phyloP scores from a whole-genome alignment of 768 basidiomycete species.

The Russula dissimulans region DNA sequence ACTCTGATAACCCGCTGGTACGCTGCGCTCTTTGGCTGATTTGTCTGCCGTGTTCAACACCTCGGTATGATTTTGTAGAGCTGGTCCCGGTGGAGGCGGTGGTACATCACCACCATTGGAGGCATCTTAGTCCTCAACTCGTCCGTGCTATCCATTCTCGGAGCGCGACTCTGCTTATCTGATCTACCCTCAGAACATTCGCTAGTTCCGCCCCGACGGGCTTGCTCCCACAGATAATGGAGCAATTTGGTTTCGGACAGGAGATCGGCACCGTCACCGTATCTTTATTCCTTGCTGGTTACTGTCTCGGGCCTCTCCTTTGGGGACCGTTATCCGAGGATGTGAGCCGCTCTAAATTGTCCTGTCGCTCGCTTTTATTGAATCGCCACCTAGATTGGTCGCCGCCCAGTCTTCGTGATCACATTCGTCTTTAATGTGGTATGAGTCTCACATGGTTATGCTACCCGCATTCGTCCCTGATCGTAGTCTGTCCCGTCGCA shows the following conservation, averaged over 20 bases:
- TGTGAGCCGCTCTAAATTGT: conserved; percentile 17
- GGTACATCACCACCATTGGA: conserved; percentile 43
- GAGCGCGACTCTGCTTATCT: neutral
- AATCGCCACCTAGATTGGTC: conserved; percentile 29
- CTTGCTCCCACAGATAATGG: conserved; percentile 35
- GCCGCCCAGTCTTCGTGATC: conserved; percentile 47
- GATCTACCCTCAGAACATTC: conserved; percentile 39
- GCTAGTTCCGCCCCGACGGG: conserved; percentile 52
- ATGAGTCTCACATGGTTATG: conserved; percentile 8
- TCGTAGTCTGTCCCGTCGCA: conserved; percentile 17
- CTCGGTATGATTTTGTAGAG: conserved; percentile 31
- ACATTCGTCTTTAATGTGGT: conserved; percentile 50
- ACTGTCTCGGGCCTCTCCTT: conserved; percentile 33
- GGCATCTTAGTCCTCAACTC: conserved; percentile 47
- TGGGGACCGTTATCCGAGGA: conserved; percentile 28
- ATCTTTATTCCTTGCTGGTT: conserved; percentile 61
- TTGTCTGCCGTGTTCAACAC: neutral
- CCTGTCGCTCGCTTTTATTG: neutral
- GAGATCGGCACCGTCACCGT: conserved; percentile 48
- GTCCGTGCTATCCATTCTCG: conserved; percentile 27
- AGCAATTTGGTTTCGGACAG: conserved; percentile 39
- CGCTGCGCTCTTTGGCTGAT: neutral
- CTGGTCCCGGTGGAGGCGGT: conserved; percentile 37
- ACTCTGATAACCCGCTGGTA: conserved; percentile 12
- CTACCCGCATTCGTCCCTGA: neutral